Evolutionary conservation across 1,284 basidiomycete genomes (phyloP).

Genomic region (Singerocomus inundabilis): DNA sequence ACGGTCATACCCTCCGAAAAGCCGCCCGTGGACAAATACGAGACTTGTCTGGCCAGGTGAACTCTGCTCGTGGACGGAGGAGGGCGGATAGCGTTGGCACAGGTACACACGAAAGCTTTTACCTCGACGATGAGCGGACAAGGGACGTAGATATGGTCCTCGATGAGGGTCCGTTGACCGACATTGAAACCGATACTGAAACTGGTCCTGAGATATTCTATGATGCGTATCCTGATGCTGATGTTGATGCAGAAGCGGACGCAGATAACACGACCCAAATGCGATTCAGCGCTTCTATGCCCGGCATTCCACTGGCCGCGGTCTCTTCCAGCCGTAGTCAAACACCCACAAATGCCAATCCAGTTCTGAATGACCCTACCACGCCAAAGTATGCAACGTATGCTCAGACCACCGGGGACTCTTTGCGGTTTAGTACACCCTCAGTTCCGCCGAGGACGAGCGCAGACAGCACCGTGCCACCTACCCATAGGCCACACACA

Average conservation of each 20-base stretch:
- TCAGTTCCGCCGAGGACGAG: slow-evolving; percentile 26
- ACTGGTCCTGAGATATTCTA: slow-evolving; percentile 29
- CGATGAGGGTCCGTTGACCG: slow-evolving; percentile 69
- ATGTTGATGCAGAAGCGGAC: slow-evolving; percentile 11
- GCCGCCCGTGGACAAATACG: slow-evolving; percentile 23
- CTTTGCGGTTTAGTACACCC: slow-evolving; percentile 22
- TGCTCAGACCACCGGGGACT: slow-evolving; percentile 25
- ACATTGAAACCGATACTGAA: slow-evolving; percentile 52
- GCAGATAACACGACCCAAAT: slow-evolving; percentile 21
- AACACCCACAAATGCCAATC: slow-evolving; percentile 24
- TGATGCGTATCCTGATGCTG: slow-evolving; percentile 27
- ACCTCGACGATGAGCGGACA: slow-evolving; percentile 59
- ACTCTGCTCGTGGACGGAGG: slow-evolving; percentile 37
- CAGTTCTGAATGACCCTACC: slow-evolving; percentile 15
- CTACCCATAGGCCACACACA: slow-evolving; percentile 13
- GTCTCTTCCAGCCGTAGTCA: slow-evolving; percentile 22
- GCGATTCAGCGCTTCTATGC: slow-evolving; percentile 7
- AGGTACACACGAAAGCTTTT: slow-evolving; percentile 57
- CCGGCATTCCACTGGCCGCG: neutral
- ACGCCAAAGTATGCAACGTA: slow-evolving; percentile 43
- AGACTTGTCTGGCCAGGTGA: slow-evolving; percentile 24
- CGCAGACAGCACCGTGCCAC: slow-evolving; percentile 31
- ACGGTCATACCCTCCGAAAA: slow-evolving; percentile 50
- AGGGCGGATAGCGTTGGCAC: slow-evolving; percentile 59
- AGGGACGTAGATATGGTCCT: slow-evolving; percentile 50